Conservation (phyloP, 1,139 yeast genomes). For the Wickerhamomyces sp. region DNA sequence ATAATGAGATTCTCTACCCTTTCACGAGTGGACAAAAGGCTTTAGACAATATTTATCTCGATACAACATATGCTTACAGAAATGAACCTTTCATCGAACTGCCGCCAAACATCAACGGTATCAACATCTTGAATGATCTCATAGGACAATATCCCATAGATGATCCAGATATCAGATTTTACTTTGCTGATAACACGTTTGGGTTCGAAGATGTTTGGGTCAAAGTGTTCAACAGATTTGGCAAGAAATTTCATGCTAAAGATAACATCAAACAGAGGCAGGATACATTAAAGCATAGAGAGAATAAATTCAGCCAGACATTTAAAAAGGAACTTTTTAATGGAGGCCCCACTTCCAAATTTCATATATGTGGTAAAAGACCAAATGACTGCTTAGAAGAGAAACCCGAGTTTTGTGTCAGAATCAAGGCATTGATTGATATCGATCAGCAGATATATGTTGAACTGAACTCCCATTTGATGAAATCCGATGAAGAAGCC, state of each 20-base stretch:
- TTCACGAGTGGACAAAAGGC: constrained; percentile 32
- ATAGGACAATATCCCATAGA: constrained; percentile 38
- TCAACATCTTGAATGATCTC: constrained; percentile 30
- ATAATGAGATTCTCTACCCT: constrained; percentile 39
- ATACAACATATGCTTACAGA: constrained; percentile 50
- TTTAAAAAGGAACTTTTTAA: not conserved
- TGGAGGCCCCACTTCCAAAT: constrained; percentile 14
- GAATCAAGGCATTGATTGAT: constrained; percentile 38
- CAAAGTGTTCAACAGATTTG: constrained; percentile 31
- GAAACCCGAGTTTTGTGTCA: constrained; percentile 27
- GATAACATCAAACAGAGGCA: constrained; percentile 22
- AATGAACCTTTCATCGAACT: constrained; percentile 45
- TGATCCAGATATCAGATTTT: constrained; percentile 32
- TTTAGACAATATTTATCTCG: constrained; percentile 48
- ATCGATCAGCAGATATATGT: constrained; percentile 33
- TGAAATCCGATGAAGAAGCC: constrained; percentile 10
- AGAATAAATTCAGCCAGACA: not conserved
- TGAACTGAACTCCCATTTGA: constrained; percentile 17
- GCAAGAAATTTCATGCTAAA: constrained; percentile 33
- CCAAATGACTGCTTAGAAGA: constrained; percentile 18
- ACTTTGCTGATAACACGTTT: constrained; percentile 36
- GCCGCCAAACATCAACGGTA: constrained; percentile 39
- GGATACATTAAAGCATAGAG: not conserved
- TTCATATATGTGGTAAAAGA: constrained; percentile 31
- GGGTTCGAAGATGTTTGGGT: constrained; percentile 59